Conservation (phyloP, 306 rosid genomes). For the Gastrolobium villosum region DNA sequence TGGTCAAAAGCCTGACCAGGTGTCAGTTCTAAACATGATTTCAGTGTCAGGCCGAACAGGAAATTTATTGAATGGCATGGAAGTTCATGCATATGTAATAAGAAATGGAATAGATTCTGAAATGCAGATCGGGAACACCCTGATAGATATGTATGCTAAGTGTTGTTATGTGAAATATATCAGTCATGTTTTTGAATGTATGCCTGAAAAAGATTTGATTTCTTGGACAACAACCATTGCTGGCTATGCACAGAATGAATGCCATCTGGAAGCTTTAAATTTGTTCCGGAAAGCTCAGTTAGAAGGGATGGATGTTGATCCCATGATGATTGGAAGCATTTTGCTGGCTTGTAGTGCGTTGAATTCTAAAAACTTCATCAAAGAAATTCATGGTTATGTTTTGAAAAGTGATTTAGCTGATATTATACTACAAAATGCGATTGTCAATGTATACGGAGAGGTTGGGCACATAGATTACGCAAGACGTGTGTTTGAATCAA, state of each 20-base stretch:
- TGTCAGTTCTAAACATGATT: slow-evolving; percentile 65
- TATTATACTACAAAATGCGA: slow-evolving; percentile 66
- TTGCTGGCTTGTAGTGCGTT: slow-evolving; percentile 63
- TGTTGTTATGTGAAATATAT: slow-evolving; percentile 64
- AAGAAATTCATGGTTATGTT: slow-evolving; percentile 67
- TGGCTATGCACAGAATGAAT: slow-evolving; percentile 73
- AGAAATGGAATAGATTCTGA: slow-evolving; percentile 67
- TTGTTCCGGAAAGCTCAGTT: slow-evolving; percentile 56
- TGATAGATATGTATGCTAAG: slow-evolving; percentile 78
- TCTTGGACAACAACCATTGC: slow-evolving; percentile 82
- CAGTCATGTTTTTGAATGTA: slow-evolving; percentile 60
- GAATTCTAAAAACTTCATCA: slow-evolving; percentile 54
- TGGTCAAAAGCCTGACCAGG: slow-evolving; percentile 67
- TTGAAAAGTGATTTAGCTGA: slow-evolving; percentile 65
- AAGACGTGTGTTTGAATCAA: slow-evolving; percentile 55
- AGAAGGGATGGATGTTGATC: slow-evolving; percentile 59
- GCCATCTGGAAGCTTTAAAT: slow-evolving; percentile 56
- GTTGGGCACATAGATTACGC: slow-evolving; percentile 60
- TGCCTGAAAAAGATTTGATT: slow-evolving; percentile 63
- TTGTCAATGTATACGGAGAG: slow-evolving; percentile 69
- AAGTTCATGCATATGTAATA: slow-evolving; percentile 72
- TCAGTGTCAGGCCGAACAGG: slow-evolving; percentile 69
- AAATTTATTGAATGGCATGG: slow-evolving; percentile 65
- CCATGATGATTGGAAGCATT: slow-evolving; percentile 79
- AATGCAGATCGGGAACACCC: slow-evolving; percentile 69